Evolutionary conservation across 164 flowering plant genomes (phyloP).

Genomic region (Vitis rupestris): DNA sequence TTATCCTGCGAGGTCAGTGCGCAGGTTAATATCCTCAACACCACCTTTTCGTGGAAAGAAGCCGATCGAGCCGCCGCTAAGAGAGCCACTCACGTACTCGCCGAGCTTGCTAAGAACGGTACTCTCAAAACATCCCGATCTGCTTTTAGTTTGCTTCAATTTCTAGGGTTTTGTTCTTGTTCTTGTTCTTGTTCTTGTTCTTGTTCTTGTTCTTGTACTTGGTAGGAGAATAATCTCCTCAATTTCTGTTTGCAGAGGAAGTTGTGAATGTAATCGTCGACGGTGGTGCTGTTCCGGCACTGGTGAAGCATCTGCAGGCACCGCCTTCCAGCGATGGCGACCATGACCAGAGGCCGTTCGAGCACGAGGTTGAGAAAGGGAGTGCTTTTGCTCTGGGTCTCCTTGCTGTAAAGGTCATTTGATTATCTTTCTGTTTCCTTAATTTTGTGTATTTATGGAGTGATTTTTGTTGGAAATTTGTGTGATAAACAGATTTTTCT

Average conservation of each 20-base stretch:
- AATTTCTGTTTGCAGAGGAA: constrained; percentile 49
- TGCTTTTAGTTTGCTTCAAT: constrained; percentile 12
- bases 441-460: background rate
- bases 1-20: constrained; percentile 40
- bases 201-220: background rate
- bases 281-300: constrained; percentile 79
- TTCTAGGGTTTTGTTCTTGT: background rate
- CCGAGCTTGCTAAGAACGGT: constrained; percentile 90
- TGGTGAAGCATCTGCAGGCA: constrained; percentile 75
- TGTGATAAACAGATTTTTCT: too few species aligned
- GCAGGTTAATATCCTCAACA: constrained; percentile 56
- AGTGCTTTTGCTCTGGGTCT: constrained; percentile 85
- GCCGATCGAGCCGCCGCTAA: constrained; percentile 80
- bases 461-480: too few species aligned
- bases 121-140: background rate
- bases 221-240: background rate
- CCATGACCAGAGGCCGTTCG: constrained; percentile 46
- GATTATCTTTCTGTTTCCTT: background rate
- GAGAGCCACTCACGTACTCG: constrained; percentile 73
- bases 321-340: constrained; percentile 48
- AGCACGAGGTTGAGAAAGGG: constrained; percentile 91
- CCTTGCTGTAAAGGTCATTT: constrained; percentile 77
- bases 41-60: constrained; percentile 65
- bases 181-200: background rate
- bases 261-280: constrained; percentile 77